These are phyloP conservation scores for Lepidopterella palustris DNA, from an alignment of 495 filamentous ascomycete genomes.

Conservation along the genomic window DNA sequence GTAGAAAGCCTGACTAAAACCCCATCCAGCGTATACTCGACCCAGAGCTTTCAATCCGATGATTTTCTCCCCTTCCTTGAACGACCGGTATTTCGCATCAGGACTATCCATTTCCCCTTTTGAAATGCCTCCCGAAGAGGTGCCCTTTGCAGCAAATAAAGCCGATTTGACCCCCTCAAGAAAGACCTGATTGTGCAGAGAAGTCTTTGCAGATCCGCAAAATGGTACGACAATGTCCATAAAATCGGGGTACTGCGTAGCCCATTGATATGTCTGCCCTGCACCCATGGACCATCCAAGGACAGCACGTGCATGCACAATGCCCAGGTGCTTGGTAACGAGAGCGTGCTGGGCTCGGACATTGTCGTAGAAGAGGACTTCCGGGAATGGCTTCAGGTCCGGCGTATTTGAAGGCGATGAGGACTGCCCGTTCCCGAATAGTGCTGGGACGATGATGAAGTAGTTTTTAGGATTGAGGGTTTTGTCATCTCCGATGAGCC, in stretches of 20 bases:
- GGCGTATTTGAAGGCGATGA: conserved; percentile 61
- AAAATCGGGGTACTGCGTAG: conserved; percentile 63
- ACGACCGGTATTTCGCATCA: conserved; percentile 40
- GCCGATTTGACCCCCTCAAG: conserved; percentile 65
- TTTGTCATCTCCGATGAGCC: conserved; percentile 58
- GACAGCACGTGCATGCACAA: conserved; percentile 57
- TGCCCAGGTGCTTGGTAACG: conserved; percentile 55
- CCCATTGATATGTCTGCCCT: conserved; percentile 64
- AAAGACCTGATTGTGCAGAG: conserved; percentile 66
- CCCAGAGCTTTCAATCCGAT: conserved; percentile 63
- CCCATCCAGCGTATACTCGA: conserved; percentile 70
- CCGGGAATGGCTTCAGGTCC: conserved; percentile 50
- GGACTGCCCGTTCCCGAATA: conserved; percentile 69
- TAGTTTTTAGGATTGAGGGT: conserved; percentile 55
- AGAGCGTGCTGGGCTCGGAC: conserved; percentile 60
- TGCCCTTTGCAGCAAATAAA: conserved; percentile 55
- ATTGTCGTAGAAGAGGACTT: conserved; percentile 61
- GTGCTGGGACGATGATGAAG: conserved; percentile 63
- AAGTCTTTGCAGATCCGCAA: conserved; percentile 60
- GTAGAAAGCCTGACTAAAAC: conserved; percentile 68
- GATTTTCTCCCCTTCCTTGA: conserved; percentile 51
- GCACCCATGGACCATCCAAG: conserved; percentile 68
- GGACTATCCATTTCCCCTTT: conserved; percentile 36
- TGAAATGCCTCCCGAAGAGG: conserved; percentile 45
- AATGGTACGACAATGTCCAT: conserved; percentile 62